A percentile compares a stretch with the other conserved stretches of the same genome.
These are phyloP conservation scores for Hemileccinum impolitum DNA, from an alignment of 768 basidiomycete genomes.

Conservation along the genomic window DNA sequence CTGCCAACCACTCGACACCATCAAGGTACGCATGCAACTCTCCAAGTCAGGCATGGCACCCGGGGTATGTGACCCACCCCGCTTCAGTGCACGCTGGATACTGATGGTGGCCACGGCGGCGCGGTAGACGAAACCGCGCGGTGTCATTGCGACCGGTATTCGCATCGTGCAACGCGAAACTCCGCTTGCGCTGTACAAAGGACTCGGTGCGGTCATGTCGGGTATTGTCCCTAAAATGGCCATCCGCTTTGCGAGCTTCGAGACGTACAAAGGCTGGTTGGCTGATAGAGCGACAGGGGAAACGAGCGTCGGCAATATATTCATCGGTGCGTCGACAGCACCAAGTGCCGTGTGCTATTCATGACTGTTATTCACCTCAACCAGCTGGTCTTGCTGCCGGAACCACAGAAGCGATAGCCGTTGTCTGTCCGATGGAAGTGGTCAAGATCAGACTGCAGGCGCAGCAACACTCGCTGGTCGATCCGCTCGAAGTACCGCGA, in stretches of 20 bases:
- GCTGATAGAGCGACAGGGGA: slow-evolving; percentile 75
- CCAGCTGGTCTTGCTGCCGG: slow-evolving; percentile 93
- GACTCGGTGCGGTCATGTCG: slow-evolving; percentile 91
- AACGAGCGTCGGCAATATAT: slow-evolving; percentile 76
- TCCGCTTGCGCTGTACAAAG: slow-evolving; percentile 95
- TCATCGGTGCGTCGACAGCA: slow-evolving; percentile 59
- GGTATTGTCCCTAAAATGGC: slow-evolving; percentile 99
- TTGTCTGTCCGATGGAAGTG: slow-evolving; percentile 99
- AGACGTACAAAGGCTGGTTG: slow-evolving; percentile 85
- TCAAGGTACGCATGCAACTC: slow-evolving; percentile 99
- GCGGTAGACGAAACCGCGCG: slow-evolving; percentile 83
- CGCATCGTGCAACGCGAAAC: slow-evolving; percentile 90
- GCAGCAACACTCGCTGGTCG: slow-evolving; percentile 94
- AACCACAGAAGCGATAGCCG: slow-evolving; percentile 89
- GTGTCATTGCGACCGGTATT: slow-evolving; percentile 87
- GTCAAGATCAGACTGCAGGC: slow-evolving; percentile 98
- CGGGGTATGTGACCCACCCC: slow-evolving; percentile 61
- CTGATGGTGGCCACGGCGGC: not conserved
- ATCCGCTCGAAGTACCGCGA: slow-evolving; percentile 88
- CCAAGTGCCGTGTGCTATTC: not conserved
- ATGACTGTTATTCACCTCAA: slow-evolving; percentile 1
- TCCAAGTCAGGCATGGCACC: slow-evolving; percentile 72
- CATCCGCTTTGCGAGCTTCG: slow-evolving; percentile 97
- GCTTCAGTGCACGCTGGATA: no score
- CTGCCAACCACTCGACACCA: slow-evolving; percentile 96